Conservation (phyloP, 1,284 basidiomycete genomes). For the Melampsora americana region DNA sequence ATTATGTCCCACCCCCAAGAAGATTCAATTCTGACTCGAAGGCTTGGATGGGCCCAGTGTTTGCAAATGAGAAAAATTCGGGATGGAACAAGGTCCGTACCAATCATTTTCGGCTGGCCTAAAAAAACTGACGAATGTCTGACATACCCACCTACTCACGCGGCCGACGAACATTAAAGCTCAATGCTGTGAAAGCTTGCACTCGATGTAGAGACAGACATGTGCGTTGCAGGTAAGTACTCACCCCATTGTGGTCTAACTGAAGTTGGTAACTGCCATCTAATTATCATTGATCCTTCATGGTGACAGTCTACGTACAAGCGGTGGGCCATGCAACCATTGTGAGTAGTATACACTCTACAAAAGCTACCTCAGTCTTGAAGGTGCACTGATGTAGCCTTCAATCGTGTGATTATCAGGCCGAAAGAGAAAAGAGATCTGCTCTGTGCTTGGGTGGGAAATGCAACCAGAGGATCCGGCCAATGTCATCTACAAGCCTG, state of each 20-base stretch:
- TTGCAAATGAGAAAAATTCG: constrained; percentile 23
- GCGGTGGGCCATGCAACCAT: constrained; percentile 33
- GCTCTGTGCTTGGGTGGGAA: constrained; percentile 29
- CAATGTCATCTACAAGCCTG: constrained; percentile 34
- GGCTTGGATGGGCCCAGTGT: constrained; percentile 32
- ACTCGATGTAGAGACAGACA: constrained; percentile 25
- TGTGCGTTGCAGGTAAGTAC: constrained; percentile 35
- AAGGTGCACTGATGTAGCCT: too few relatives aligned
- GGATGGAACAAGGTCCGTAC: constrained; percentile 30
- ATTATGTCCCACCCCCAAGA: neutral
- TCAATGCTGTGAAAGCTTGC: constrained; percentile 35
- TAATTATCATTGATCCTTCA: neutral
- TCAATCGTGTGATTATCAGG: neutral
- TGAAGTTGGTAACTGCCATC: neutral
- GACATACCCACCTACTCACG: too few relatives aligned
- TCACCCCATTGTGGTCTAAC: neutral
- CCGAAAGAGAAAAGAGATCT: constrained; percentile 22
- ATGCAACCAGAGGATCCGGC: constrained; percentile 22
- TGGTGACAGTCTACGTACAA: constrained; percentile 15
- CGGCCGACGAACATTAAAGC: neutral
- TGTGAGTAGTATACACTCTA: neutral
- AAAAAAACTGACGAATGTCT: too few relatives aligned
- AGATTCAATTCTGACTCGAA: constrained; percentile 4
- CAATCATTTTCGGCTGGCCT: too few relatives aligned
- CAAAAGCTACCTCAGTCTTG: too few relatives aligned